Evolutionary conservation across 163 green algal genomes (phyloP).

Genomic region (Scenedesmus sp.): DNA sequence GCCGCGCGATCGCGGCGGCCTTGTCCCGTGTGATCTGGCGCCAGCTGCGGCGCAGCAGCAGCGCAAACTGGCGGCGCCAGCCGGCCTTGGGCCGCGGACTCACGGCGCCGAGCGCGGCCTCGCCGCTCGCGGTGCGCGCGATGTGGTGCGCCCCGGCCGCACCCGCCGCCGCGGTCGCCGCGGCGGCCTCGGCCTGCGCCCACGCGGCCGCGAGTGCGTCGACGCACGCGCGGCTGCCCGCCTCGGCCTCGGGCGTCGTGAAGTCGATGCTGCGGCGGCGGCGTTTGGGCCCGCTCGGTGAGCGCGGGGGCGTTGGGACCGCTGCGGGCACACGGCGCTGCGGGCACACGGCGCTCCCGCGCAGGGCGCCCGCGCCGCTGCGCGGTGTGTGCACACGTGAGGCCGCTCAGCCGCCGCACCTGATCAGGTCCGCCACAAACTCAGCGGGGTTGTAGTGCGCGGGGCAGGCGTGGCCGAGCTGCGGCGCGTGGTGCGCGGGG

Average conservation of each 20-base stretch:
- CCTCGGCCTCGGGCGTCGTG: conserved; percentile 44
- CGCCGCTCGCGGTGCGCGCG: conserved; percentile 12
- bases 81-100: neutral
- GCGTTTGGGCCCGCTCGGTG: no score
- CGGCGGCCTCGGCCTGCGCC: no score
- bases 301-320: no score
- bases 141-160: no score
- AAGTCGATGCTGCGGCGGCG: conserved; percentile 83
- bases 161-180: no score
- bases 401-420: no score
- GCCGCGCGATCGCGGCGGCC: conserved; percentile 73
- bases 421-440: conserved; percentile 89
- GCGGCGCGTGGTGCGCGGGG: neutral
- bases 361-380: no score
- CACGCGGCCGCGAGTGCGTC: no score
- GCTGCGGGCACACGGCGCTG: no score
- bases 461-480: conserved; percentile 76
- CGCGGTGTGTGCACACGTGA: no score
- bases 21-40: conserved; percentile 87
- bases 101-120: neutral
- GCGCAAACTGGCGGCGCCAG: conserved; percentile 67
- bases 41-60: conserved; percentile 85
- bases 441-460: conserved; percentile 84
- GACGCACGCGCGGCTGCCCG: conserved; percentile 48
- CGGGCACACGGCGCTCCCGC: no score